Evolutionary conservation across 345 rosid species (phyloP).

Genomic region (Eucalyptus polybractea): DNA sequence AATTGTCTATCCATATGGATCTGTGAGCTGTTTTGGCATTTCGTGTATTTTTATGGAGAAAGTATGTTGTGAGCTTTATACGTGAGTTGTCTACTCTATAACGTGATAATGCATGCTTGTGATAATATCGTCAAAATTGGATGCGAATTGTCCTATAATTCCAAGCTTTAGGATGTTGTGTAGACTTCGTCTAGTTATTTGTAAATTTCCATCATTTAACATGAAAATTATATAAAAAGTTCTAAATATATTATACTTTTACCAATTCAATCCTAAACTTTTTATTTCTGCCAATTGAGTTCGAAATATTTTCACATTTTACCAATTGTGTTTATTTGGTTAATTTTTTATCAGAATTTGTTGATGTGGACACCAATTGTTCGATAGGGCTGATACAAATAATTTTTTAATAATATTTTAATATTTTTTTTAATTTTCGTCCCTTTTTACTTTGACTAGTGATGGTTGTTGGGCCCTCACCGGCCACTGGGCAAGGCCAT

Average conservation of each 20-base stretch:
- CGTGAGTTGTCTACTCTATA: not conserved
- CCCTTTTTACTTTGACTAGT: no score
- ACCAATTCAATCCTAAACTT: rapidly evolving
- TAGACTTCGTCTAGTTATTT: not conserved
- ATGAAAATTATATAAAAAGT: no score
- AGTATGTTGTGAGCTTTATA: not conserved
- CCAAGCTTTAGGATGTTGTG: not conserved
- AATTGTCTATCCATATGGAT: not conserved
- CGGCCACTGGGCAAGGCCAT: no score
- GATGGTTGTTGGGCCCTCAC: no score
- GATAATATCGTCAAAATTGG: not conserved
- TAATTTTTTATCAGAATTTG: no score
- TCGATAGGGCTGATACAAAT: no score
- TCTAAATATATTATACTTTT: no score
- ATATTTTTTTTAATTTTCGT: rapidly evolving
- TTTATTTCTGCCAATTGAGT: rapidly evolving
- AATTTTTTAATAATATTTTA: no score
- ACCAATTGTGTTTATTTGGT: rapidly evolving
- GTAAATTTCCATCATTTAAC: not conserved
- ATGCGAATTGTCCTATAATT: not conserved
- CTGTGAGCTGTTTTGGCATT: not conserved
- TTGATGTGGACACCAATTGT: no score
- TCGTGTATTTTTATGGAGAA: not conserved
- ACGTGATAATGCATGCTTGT: not conserved
- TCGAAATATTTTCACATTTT: rapidly evolving